Percentiles rank a stretch among this genome's conserved stretches.
phyloP scores from a whole-genome alignment of 2,329 filamentous ascomycete genomes.

The Keithomyces neogunnii region DNA sequence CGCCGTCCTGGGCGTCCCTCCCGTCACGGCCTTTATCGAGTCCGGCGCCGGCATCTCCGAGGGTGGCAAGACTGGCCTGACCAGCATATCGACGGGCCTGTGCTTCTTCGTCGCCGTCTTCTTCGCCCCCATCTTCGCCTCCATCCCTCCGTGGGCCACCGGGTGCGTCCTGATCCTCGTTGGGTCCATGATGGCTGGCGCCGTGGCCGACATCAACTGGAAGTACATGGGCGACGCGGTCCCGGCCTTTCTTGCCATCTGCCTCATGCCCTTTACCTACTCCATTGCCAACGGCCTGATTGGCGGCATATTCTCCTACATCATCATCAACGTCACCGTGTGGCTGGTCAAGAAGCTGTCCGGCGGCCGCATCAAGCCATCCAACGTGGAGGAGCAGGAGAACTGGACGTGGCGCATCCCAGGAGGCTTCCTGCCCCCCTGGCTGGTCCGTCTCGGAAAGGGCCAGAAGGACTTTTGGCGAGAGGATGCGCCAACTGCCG shows the following conservation, averaged over 20 bases:
- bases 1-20: slow-evolving; percentile 66
- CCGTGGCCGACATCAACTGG: slow-evolving; percentile 83
- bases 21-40: slow-evolving; percentile 81
- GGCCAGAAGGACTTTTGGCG: slow-evolving; percentile 73
- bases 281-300: slow-evolving; percentile 83
- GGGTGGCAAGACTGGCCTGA: slow-evolving; percentile 78
- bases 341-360: slow-evolving; percentile 60
- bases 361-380: slow-evolving; percentile 62
- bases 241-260: slow-evolving; percentile 76
- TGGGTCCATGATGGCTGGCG: slow-evolving; percentile 76
- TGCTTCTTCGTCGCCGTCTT: slow-evolving; percentile 85
- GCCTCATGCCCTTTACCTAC: slow-evolving; percentile 85
- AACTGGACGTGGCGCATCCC: slow-evolving; percentile 71
- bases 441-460: slow-evolving; percentile 53
- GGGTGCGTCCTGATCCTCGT: slow-evolving; percentile 83
- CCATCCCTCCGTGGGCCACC: slow-evolving; percentile 82
- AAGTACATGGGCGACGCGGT: slow-evolving; percentile 74
- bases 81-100: slow-evolving; percentile 66
- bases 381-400: slow-evolving; percentile 69
- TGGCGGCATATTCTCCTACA: slow-evolving; percentile 69
- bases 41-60: slow-evolving; percentile 86
- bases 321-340: slow-evolving; percentile 62
- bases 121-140: slow-evolving; percentile 85
- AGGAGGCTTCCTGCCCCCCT: slow-evolving; percentile 67
- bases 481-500: slow-evolving; percentile 15